These are phyloP conservation scores for Thermoascus crustaceus DNA, from an alignment of 2,329 filamentous ascomycete genomes.

Conservation along the genomic window DNA sequence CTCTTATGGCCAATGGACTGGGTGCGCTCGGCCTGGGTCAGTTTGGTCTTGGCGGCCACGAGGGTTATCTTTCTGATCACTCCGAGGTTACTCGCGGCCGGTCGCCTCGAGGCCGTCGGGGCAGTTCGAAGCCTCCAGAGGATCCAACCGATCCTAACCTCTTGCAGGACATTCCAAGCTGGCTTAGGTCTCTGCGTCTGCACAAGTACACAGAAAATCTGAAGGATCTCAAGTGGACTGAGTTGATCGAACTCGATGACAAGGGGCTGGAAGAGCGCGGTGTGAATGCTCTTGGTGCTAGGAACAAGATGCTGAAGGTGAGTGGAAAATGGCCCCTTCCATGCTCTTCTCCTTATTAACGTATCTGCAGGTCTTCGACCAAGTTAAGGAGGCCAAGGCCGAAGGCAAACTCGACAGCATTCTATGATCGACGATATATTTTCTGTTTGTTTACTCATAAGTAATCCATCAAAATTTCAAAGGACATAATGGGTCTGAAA, in stretches of 20 bases:
- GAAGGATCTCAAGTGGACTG: slow-evolving; percentile 95
- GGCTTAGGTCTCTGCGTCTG: slow-evolving; percentile 86
- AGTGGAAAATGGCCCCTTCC: slow-evolving; percentile 15
- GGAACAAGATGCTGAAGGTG: slow-evolving; percentile 96
- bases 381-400: slow-evolving; percentile 74
- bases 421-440: slow-evolving; percentile 15
- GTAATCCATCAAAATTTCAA: slow-evolving; percentile 2
- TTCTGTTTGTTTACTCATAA: slow-evolving; percentile 10
- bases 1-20: slow-evolving; percentile 64
- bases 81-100: slow-evolving; percentile 85
- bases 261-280: slow-evolving; percentile 86
- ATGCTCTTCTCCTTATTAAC: slow-evolving; percentile 21
- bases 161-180: slow-evolving; percentile 89
- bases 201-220: slow-evolving; percentile 99
- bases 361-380: slow-evolving; percentile 67
- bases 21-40: slow-evolving; percentile 63
- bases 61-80: slow-evolving; percentile 89
- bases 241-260: slow-evolving; percentile 84
- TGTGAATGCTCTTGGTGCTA: slow-evolving; percentile 87
- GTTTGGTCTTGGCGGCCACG: slow-evolving; percentile 61
- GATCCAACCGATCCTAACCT: slow-evolving; percentile 87
- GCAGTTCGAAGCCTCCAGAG: slow-evolving; percentile 94
- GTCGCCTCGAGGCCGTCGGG: slow-evolving; percentile 82
- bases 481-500: neutral
- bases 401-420: slow-evolving; percentile 57